A percentile compares a stretch with the other conserved stretches of the same genome.
These are phyloP conservation scores for Termitomyces sp. DNA, from an alignment of 768 basidiomycete genomes.

Conservation along the genomic window DNA sequence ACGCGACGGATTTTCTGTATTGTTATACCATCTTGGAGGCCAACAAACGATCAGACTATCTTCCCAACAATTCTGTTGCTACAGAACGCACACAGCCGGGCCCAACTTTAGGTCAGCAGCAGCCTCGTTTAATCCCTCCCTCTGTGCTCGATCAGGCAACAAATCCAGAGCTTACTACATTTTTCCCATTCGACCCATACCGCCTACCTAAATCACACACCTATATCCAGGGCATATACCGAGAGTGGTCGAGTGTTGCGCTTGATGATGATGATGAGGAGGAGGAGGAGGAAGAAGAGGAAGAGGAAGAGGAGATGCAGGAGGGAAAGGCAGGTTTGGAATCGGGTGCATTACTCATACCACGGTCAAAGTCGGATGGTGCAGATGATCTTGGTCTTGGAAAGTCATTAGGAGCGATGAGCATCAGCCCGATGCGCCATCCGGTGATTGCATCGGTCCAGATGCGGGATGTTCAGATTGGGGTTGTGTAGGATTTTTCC, in stretches of 20 bases:
- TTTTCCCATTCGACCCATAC: slow-evolving; percentile 99
- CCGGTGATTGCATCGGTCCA: slow-evolving; percentile 11
- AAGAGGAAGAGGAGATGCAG: slow-evolving; percentile 30
- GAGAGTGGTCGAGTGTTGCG: slow-evolving; percentile 87
- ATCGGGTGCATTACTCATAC: slow-evolving; percentile 15
- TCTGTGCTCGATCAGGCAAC: slow-evolving; percentile 30
- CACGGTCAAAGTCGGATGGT: slow-evolving; percentile 11
- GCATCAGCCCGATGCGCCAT: slow-evolving; percentile 63
- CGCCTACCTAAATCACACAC: slow-evolving; percentile 73
- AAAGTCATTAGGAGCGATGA: slow-evolving; percentile 75
- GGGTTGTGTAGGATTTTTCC: slow-evolving; percentile 1
- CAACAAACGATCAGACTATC: slow-evolving; percentile 70
- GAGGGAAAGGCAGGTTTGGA: slow-evolving; percentile 5
- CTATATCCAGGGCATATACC: slow-evolving; percentile 82
- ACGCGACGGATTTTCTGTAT: slow-evolving; percentile 87
- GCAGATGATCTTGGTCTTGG: slow-evolving; percentile 54
- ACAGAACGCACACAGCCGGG: slow-evolving; percentile 5
- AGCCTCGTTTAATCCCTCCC: slow-evolving; percentile 14
- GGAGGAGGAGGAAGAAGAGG: slow-evolving; percentile 51
- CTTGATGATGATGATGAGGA: slow-evolving; percentile 70
- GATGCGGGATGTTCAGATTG: slow-evolving; percentile 14
- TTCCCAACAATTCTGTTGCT: slow-evolving; percentile 20
- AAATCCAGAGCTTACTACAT: slow-evolving; percentile 78
- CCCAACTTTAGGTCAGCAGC: background rate
- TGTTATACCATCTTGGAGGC: slow-evolving; percentile 89